phyloP scores from a whole-genome alignment of 140 eudicot genomes.

The Ambrosia hybrid region DNA sequence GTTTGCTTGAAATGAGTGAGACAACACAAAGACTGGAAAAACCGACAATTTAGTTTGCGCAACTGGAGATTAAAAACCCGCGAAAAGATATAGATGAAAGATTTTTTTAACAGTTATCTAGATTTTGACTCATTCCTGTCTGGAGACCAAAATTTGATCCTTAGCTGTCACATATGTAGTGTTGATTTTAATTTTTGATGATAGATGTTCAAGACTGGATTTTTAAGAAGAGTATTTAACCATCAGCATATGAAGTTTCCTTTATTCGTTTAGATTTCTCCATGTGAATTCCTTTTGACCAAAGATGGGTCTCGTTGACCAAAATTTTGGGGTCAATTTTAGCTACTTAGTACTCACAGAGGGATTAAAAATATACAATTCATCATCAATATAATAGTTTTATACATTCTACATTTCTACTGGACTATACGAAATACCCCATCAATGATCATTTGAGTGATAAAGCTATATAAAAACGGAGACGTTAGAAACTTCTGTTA shows the following conservation, averaged over 20 bases:
- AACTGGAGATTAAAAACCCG: background rate
- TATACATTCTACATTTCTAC: too few species aligned
- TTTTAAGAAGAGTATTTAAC: background rate
- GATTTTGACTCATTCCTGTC: constrained; percentile 9
- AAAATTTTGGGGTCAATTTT: background rate
- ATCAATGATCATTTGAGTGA: too few species aligned
- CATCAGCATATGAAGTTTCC: background rate
- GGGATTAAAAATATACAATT: background rate
- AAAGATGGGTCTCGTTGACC: constrained; percentile 6
- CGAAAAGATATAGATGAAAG: background rate
- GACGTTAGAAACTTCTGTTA: too few species aligned
- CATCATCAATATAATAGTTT: background rate
- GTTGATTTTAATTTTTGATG: constrained; percentile 5
- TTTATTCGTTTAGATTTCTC: background rate
- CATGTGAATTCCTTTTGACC: constrained; percentile 1
- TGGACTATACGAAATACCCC: too few species aligned
- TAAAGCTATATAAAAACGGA: too few species aligned
- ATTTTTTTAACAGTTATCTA: background rate
- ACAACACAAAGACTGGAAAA: constrained; percentile 16
- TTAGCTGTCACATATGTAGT: constrained; percentile 18
- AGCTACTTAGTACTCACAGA: background rate
- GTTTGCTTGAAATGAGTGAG: constrained; percentile 6
- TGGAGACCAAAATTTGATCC: background rate
- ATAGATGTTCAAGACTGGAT: background rate
- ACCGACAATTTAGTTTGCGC: constrained; percentile 9